Evolutionary conservation across 1,284 basidiomycete species (phyloP), one percentile per base, ranked within the genome.

Genomic region (Moniliella sp.): DNA sequence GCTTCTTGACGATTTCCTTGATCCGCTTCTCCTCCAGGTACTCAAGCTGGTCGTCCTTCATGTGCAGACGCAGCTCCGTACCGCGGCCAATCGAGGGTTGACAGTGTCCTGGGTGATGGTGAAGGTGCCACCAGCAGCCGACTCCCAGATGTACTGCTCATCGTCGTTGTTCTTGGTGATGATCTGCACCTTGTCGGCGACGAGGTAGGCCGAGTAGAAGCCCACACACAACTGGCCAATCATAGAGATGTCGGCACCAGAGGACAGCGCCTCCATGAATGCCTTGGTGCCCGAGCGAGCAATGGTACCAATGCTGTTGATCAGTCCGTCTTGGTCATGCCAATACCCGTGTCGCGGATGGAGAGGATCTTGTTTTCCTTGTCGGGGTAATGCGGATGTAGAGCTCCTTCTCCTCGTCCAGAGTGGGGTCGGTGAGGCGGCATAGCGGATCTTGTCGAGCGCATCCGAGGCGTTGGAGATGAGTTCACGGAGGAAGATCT

Each of bases 91-190:
- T 72, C 46, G 70, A 27, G 78, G 75, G 68, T 86, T 86, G 61
- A 75, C 66, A 39, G 74, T 80, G 66, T 97, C 91, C 43, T 69
- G 78, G 39, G 84, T 91, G 67, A 99, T 93, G 62, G 88, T 97
- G 71, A 97, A 99, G 35, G 91, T 97, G 43, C 91, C 91, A 62
- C 88, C 91, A 28, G 91, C 88, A 44, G 91, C 78, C 13, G 91
- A 97, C 72, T 94, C 88, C 91, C 91, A 97, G 65, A 94, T 86
- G 72, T 97, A 94, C 68, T 99, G 88, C 68, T 97, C 91, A 64
- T 97, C 88, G 60, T 99, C 91, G 62, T 97, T 97, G 75, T 99
- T 82, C 70, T 97, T 97, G 55, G 88, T 88, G 67, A 93, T 79
- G 61, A 97, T 79, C 67, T 93, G 83, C 7, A 97, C 91, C 49